Evolutionary conservation across 1,139 yeast genomes (phyloP).

Genomic region (Blastobotrys illinoisensis): DNA sequence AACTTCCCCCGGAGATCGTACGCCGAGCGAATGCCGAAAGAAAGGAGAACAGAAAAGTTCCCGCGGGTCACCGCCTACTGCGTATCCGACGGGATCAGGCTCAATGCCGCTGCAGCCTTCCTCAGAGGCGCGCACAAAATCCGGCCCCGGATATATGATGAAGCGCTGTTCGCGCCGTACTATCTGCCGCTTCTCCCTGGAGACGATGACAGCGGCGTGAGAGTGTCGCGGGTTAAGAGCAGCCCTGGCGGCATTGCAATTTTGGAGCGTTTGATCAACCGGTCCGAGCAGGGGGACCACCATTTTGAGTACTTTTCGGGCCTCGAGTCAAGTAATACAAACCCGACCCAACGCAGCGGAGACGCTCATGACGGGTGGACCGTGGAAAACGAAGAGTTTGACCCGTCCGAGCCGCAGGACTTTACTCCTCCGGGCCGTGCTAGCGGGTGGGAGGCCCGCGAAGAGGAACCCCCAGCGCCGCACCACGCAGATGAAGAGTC

Average conservation of each 20-base stretch:
- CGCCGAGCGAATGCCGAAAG: conserved; percentile 68
- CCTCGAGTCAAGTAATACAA: conserved; percentile 28
- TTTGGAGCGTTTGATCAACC: conserved; percentile 74
- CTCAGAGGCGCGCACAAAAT: conserved; percentile 69
- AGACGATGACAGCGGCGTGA: conserved; percentile 67
- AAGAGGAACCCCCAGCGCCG: neutral
- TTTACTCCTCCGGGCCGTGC: conserved; percentile 38
- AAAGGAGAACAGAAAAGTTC: conserved; percentile 59
- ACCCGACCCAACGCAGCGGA: neutral
- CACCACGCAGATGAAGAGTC: neutral
- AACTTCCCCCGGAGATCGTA: conserved; percentile 45
- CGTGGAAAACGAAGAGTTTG: conserved; percentile 38
- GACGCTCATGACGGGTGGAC: conserved; percentile 11
- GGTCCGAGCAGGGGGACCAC: conserved; percentile 81
- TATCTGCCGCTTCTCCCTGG: conserved; percentile 86
- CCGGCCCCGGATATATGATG: conserved; percentile 82
- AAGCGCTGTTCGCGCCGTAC: conserved; percentile 85
- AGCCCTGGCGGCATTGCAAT: conserved; percentile 63
- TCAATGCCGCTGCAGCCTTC: conserved; percentile 59
- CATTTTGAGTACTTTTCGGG: conserved; percentile 89
- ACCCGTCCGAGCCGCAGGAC: conserved; percentile 63
- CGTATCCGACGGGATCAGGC: conserved; percentile 73
- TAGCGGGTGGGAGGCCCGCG: conserved; percentile 5
- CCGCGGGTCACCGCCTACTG: conserved; percentile 88
- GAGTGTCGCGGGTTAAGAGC: conserved; percentile 61